phyloP scores from a whole-genome alignment of 495 filamentous ascomycete genomes.

The Parmelia sp. region DNA sequence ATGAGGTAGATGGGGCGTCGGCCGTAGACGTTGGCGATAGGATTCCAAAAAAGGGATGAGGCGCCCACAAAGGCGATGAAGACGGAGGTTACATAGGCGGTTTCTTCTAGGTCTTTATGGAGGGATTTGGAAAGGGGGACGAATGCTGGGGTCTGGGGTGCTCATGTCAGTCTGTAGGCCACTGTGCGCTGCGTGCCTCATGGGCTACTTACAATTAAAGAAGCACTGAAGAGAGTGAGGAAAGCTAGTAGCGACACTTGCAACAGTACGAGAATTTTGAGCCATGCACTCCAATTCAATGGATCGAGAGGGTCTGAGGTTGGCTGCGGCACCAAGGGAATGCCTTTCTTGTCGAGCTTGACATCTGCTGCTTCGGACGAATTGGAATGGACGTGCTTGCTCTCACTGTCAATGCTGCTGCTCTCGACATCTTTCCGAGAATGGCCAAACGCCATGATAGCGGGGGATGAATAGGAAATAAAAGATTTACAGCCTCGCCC shows the following conservation, averaged over 20 bases:
- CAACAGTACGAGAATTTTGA: conserved; percentile 9
- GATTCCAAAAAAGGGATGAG: conserved; percentile 29
- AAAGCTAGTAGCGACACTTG: conserved; percentile 8
- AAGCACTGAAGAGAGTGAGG: conserved; percentile 4
- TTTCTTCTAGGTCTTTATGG: neutral
- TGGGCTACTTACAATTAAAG: neutral
- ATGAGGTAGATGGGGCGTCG: conserved; percentile 34
- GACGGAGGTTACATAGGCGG: conserved; percentile 2
- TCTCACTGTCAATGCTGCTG: neutral
- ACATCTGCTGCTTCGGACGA: neutral
- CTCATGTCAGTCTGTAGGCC: neutral
- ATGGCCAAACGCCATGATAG: neutral
- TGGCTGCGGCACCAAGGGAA: conserved; percentile 42
- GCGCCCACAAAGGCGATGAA: conserved; percentile 19
- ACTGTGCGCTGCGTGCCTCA: neutral
- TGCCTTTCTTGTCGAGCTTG: conserved; percentile 30
- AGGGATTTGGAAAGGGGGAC: conserved; percentile 3
- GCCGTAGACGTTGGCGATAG: conserved; percentile 33
- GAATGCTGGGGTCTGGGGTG: neutral
- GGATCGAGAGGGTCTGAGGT: conserved; percentile 51
- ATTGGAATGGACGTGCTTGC: conserved; percentile 2
- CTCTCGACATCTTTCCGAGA: conserved; percentile 4
- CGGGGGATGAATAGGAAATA: neutral
- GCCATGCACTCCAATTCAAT: conserved; percentile 43
- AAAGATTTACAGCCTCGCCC: neutral